Base-by-base conservation (phyloP, 352 stramenopile species). In the Blastocystis sp. region DNA sequence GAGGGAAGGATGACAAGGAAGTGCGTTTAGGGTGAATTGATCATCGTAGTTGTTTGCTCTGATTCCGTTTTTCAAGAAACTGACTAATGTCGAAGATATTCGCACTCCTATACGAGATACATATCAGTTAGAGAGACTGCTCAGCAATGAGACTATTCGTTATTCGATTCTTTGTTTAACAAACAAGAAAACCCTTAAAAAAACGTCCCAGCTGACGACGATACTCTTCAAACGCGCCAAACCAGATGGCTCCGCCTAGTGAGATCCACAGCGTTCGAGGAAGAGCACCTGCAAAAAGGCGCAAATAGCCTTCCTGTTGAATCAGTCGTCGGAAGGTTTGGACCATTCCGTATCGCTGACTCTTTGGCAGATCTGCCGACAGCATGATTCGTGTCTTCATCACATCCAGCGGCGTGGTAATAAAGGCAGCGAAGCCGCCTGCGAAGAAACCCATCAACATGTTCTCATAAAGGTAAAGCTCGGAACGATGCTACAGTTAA, bases 381-480 rank as follows among this genome's bases (percentile, higher is more conserved):
- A 87, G 53, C 76, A 87, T 87, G 47, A 76, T 76, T 3, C 76
- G 76, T 47, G 76, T 87, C 23, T 87, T 87, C 59, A 87, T 37
- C 23, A 87, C 76, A 77, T 87, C 76, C n/a, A 87, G 41, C 0
- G 76, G 76, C 20, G 26, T 59, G 20, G 76, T 87, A 15, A 73
- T 26, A 39, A 87, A 87, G 4, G 76, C 59, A 20, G 76, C 11
- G 56, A 76, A 47, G 39, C 59, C 76, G 26, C 76, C 76, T 13
- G 76, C 59, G 26, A 87, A 15, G 0, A 7, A 37, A 26, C 76
- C 76, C 76, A 87, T 50, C 43, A 77, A 7, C 76, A 87, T 87
- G 53, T 80, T 87, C 20, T 87, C 59, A 20, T 87, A 53, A 9
- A 87, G 4, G n/a, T 43, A 47, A 47, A 77, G 53, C 23, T 73